Evolutionary conservation across 192 early-diverging fungal species (phyloP), one percentile per base, ranked within the genome.

Genomic region (Glomus cerebriforme): DNA sequence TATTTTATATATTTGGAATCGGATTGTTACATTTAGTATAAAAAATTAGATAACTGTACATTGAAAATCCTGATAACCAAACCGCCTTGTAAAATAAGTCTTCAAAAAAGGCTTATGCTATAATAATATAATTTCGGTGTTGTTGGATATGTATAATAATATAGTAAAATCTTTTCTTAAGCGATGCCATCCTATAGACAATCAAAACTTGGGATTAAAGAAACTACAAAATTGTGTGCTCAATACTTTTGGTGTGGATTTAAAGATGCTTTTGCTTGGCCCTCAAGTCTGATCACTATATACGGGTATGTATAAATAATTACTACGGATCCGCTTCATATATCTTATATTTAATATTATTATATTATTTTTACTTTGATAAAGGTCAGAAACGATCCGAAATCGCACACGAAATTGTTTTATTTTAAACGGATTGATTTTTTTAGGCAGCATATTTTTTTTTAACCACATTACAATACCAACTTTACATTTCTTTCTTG

Each of bases 391-490:
- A 31, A 86, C 86, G 0, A 86, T 90, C 67, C 83, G 82, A 79
- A 37, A 29, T 24, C 73, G 79, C 8, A 73, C 81, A 24, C 34
- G 86, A 68, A 86, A 87, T 64, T 88, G 85, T 78, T 37, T 89
- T 4, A 17, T 86, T 19, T 81, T 90, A 17, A 90, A 88, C 63
- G 88, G 87, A 5, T 45, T 85, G 32, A 49, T 91, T n/a, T 87
- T 90, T 73, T 81, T 90, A 39, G 85, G 87, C 17, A 87, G 85
- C 60, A 86, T 88, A 32, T 59, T 88, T 62, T 73, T 87, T 32
- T 87, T 87, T 60, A 74, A 88, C 37, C 27, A 59, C 31, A 39
- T 84, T 47, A 47, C 85, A 7, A 32, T 82, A 29, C 84, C 82
- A 13, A 71, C 80, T 29, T 60, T 80, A 26, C 66, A 69, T 43